Conservation (phyloP, 768 basidiomycete species). For the Panaeolus papilionaceus region DNA sequence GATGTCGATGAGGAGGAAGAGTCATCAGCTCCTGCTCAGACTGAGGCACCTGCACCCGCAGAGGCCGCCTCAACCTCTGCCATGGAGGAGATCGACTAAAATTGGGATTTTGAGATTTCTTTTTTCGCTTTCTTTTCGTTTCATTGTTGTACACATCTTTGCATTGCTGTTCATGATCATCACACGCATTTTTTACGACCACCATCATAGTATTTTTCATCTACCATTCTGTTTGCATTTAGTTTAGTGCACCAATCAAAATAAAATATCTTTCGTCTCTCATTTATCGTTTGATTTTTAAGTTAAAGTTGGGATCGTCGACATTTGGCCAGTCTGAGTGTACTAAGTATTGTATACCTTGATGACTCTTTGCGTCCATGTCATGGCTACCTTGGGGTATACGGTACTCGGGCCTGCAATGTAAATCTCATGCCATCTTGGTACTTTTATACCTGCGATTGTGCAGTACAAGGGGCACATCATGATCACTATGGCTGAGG, state of each 20-base stretch:
- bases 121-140: slow-evolving; percentile 30
- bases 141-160: slow-evolving; percentile 37
- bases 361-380: not conserved
- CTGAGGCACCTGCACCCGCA: slow-evolving; percentile 55
- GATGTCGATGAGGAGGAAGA: slow-evolving; percentile 85
- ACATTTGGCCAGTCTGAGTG: no score
- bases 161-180: slow-evolving; percentile 32
- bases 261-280: slow-evolving; percentile 9
- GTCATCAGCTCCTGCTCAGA: slow-evolving; percentile 46
- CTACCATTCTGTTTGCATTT: slow-evolving; percentile 20
- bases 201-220: slow-evolving; percentile 21
- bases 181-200: slow-evolving; percentile 23
- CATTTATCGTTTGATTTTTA: not conserved
- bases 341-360: no score
- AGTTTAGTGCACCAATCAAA: slow-evolving; percentile 19
- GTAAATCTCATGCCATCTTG: no score
- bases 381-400: not conserved
- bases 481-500: not conserved
- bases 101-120: slow-evolving; percentile 28
- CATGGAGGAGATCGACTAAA: slow-evolving; percentile 97
- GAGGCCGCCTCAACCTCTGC: slow-evolving; percentile 76
- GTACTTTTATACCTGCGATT: no score
- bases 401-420: no score
- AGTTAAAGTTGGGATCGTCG: not conserved
- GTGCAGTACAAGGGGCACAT: no score